A percentile compares a stretch with the other conserved stretches of the same genome.
phyloP scores from a whole-genome alignment of 805 yeast species.

The Gaillardinia entomophila region DNA sequence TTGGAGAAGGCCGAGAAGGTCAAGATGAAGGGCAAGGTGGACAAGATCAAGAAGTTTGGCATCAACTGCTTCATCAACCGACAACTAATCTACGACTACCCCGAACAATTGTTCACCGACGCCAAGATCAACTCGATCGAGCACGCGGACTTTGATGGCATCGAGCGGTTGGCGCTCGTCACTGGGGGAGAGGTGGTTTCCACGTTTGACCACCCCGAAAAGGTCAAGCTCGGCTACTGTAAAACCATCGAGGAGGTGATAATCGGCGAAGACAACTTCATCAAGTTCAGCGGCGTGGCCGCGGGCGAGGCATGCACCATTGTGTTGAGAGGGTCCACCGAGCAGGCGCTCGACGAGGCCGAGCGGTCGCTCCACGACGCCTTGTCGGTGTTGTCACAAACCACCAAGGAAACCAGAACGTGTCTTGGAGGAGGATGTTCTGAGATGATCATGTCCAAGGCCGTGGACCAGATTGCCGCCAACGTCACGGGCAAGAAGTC shows the following conservation, averaged over 20 bases:
- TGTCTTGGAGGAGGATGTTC: constrained; percentile 94
- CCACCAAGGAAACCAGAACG: constrained; percentile 87
- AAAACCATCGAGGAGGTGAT: constrained; percentile 85
- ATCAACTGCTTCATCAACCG: constrained; percentile 90
- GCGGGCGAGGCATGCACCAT: constrained; percentile 96
- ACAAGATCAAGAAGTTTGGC: constrained; percentile 80
- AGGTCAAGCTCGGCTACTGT: constrained; percentile 82
- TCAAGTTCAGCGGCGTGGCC: constrained; percentile 91
- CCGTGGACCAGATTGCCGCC: constrained; percentile 89
- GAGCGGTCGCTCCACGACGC: constrained; percentile 81
- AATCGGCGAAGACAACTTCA: constrained; percentile 87
- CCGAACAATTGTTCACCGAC: constrained; percentile 91
- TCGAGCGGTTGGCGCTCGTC: constrained; percentile 91
- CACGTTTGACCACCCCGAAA: constrained; percentile 88
- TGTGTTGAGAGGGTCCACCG: constrained; percentile 64
- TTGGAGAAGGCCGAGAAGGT: constrained; percentile 90
- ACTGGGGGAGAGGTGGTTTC: constrained; percentile 98
- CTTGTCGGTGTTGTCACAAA: constrained; percentile 88
- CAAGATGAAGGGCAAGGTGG: constrained; percentile 87
- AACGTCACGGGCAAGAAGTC: constrained; percentile 91
- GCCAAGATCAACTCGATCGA: constrained; percentile 85
- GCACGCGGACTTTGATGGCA: constrained; percentile 98
- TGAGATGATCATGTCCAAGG: constrained; percentile 88
- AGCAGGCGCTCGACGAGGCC: constrained; percentile 43
- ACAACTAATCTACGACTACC: constrained; percentile 96